phyloP scores from a whole-genome alignment of 768 basidiomycete species.

The Amyloporia xantha region DNA sequence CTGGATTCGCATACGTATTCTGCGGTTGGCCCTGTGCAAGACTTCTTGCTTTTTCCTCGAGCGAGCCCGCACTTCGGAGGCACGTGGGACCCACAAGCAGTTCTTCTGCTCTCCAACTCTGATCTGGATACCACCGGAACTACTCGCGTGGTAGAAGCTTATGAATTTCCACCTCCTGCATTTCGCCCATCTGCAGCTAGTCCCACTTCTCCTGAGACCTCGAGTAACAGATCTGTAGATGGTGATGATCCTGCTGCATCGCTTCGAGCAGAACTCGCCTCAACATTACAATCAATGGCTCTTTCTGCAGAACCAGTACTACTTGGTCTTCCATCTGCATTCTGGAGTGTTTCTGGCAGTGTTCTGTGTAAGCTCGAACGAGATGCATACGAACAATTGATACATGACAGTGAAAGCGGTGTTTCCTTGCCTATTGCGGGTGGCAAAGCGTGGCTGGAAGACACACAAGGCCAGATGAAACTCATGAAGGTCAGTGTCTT shows the following conservation, averaged over 20 bases:
- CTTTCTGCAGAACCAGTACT: constrained; percentile 31
- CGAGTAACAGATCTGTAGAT: neutral
- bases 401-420: constrained; percentile 15
- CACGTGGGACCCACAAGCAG: constrained; percentile 59
- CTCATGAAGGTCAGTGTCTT: constrained; percentile 44
- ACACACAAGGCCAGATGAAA: constrained; percentile 40
- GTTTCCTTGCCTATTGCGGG: constrained; percentile 32
- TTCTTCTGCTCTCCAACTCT: constrained; percentile 54
- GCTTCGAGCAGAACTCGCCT: constrained; percentile 33
- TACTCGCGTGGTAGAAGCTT: constrained; percentile 50
- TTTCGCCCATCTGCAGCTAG: constrained; percentile 10
- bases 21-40: constrained; percentile 57
- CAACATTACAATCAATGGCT: constrained; percentile 34
- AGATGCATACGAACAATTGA: constrained; percentile 39
- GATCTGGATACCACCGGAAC: constrained; percentile 25
- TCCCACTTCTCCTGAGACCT: neutral
- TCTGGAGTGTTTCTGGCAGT: constrained; percentile 38
- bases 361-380: constrained; percentile 41
- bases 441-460: constrained; percentile 54
- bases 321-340: constrained; percentile 29
- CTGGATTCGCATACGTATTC: constrained; percentile 50
- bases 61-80: constrained; percentile 63
- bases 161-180: constrained; percentile 63
- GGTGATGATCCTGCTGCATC: constrained; percentile 8
- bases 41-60: constrained; percentile 72